phyloP scores from a whole-genome alignment of 2,329 filamentous ascomycete genomes.

The Graphilbum ipis-grandicollis region DNA sequence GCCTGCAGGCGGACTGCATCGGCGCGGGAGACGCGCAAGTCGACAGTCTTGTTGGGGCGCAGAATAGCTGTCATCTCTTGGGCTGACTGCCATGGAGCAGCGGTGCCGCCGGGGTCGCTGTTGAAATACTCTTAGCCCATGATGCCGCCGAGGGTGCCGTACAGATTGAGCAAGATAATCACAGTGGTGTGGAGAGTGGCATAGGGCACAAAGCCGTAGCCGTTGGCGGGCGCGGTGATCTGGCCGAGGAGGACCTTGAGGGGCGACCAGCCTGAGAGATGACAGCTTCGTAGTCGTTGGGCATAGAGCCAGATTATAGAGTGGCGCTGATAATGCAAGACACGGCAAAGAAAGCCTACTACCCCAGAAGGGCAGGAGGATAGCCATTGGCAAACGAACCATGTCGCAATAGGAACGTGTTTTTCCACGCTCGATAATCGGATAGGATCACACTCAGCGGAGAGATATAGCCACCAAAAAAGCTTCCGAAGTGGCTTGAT shows the following conservation, averaged over 20 bases:
- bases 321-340: conserved; percentile 41
- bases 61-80: conserved; percentile 38
- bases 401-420: too few species aligned
- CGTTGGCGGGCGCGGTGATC: conserved; percentile 63
- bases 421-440: too few species aligned
- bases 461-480: too few species aligned
- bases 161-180: conserved; percentile 24
- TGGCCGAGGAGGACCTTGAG: conserved; percentile 64
- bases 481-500: too few species aligned
- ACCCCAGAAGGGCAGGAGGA: too few species aligned
- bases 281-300: conserved; percentile 31
- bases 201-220: conserved; percentile 32
- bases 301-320: conserved; percentile 67
- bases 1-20: too few species aligned
- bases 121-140: conserved; percentile 98
- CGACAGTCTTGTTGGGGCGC: conserved; percentile 12
- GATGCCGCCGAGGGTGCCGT: conserved; percentile 57
- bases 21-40: background rate
- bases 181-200: conserved; percentile 29
- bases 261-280: conserved; percentile 50
- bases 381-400: too few species aligned
- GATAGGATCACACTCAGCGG: too few species aligned
- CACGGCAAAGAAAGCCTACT: too few species aligned
- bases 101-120: conserved; percentile 44
- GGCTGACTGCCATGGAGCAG: conserved; percentile 64